Evolutionary conservation across 371 early-diverging fungal species (phyloP).

Genomic region (Mycotypha africana): DNA sequence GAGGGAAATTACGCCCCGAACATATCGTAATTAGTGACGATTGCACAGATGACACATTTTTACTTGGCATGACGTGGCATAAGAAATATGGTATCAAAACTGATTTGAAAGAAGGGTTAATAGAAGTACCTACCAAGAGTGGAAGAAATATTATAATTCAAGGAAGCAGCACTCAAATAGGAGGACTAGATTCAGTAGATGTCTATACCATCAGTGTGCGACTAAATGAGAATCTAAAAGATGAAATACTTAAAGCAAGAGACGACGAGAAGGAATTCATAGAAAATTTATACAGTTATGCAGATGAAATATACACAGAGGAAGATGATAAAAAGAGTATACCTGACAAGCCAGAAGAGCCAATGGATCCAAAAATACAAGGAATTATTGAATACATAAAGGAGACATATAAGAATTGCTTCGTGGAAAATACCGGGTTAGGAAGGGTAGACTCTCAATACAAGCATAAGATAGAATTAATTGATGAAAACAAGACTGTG

Average conservation of each 20-base stretch:
- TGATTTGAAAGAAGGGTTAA: background rate
- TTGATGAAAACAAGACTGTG: background rate
- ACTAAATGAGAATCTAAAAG: too few species aligned
- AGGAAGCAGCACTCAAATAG: background rate
- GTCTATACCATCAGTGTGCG: too few species aligned
- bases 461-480: background rate
- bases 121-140: background rate
- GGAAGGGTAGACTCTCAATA: background rate
- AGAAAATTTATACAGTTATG: too few species aligned
- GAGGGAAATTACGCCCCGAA: slow-evolving; percentile 5
- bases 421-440: background rate
- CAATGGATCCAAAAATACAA: too few species aligned
- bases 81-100: background rate
- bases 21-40: slow-evolving; percentile 7
- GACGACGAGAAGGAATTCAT: too few species aligned
- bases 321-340: too few species aligned
- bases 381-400: too few species aligned
- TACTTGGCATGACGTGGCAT: slow-evolving; percentile 12
- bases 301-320: too few species aligned
- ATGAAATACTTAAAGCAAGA: too few species aligned
- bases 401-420: background rate
- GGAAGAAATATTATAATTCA: background rate
- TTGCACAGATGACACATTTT: background rate
- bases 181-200: background rate
- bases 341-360: too few species aligned